Evolutionary conservation across 306 rosid genomes (phyloP), one percentile per base, ranked within the genome.

Genomic region (Rosa persica): DNA sequence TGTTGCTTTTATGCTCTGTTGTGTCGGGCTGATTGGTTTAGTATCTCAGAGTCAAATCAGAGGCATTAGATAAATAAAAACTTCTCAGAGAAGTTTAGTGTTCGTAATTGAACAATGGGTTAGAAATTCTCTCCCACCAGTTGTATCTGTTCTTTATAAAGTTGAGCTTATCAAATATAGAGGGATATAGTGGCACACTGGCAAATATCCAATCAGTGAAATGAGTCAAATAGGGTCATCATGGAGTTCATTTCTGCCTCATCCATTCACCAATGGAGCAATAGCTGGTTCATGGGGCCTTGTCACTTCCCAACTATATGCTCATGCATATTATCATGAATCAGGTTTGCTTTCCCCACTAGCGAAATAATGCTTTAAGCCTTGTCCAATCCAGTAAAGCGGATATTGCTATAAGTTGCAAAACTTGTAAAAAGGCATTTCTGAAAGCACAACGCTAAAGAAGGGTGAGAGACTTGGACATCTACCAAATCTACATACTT

Each of bases 341-440:
- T 74, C 52, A 60, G 55, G 43, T 16, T n/a, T 58, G 78, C 34
- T 25, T 57, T 19, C 39, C 61, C 81, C 42, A 78, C 81, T 27
- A 40, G 20, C 77, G 54, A 23, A 67, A 15, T 10, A 58, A 17
- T 40, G 25, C 27, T 9, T 12, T 42, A 65, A 15, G 54, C 77
- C 44, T 74, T 23, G 46, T 6, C 47, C 23, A 39, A 34, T 23
- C 20, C 70, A 36, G 70, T 36, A 34, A 65, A 15, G 44, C 25
- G 49, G 16, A 48, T 67, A 8, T n/a, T n/a, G 49, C 17, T 67
- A 34, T 4, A 34, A 34, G 70, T 8, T 2, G 46, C 46, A 15
- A 66, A 65, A 34, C 42, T 38, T 66, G 70, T 66, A 4, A 66
- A 8, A 66, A 36, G 23, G 6, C 46, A 65, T 17, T 66, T 20